A percentile compares a stretch with the other conserved stretches of the same genome.
Conservation (phyloP, 2,329 filamentous ascomycete genomes). For the Fusarium nanum region DNA sequence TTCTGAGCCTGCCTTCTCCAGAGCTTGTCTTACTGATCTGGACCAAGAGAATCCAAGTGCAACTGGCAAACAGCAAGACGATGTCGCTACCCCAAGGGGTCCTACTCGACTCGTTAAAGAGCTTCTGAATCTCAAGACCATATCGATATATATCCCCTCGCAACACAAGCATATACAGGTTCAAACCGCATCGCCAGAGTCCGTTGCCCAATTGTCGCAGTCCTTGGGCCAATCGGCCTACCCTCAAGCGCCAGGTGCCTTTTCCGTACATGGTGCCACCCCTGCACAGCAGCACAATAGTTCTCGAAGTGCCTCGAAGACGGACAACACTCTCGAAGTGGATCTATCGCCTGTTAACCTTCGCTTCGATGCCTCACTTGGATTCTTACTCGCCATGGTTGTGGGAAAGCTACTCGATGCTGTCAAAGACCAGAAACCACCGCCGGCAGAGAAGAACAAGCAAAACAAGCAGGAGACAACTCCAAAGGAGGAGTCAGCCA, state of each 20-base stretch:
- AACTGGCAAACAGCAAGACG: constrained; percentile 50
- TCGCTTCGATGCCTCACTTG: constrained; percentile 67
- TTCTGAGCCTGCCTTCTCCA: constrained; percentile 48
- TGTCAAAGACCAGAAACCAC: constrained; percentile 48
- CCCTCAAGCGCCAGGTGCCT: constrained; percentile 70
- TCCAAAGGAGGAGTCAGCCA: constrained; percentile 44
- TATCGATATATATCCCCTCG: constrained; percentile 68
- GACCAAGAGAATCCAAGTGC: constrained; percentile 26
- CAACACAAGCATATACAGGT: constrained; percentile 59
- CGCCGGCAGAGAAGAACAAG: constrained; percentile 9
- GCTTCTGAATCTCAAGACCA: constrained; percentile 60
- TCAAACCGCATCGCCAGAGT: constrained; percentile 46
- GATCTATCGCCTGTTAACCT: constrained; percentile 63
- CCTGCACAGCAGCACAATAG: constrained; percentile 17
- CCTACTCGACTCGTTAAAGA: constrained; percentile 68
- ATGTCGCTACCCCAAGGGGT: constrained; percentile 62
- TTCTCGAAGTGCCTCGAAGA: neutral
- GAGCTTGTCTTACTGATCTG: constrained; percentile 37
- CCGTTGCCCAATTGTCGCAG: constrained; percentile 46
- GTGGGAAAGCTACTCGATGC: constrained; percentile 62
- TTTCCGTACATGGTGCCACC: constrained; percentile 60
- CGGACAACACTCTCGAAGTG: constrained; percentile 58
- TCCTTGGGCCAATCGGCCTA: constrained; percentile 55
- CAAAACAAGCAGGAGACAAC: constrained; percentile 31
- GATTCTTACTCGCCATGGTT: constrained; percentile 65